Percentiles rank a stretch among this genome's conserved stretches.
Evolutionary conservation across 2,329 filamentous ascomycete species (phyloP).

Genomic region (Neonectria ditissima): DNA sequence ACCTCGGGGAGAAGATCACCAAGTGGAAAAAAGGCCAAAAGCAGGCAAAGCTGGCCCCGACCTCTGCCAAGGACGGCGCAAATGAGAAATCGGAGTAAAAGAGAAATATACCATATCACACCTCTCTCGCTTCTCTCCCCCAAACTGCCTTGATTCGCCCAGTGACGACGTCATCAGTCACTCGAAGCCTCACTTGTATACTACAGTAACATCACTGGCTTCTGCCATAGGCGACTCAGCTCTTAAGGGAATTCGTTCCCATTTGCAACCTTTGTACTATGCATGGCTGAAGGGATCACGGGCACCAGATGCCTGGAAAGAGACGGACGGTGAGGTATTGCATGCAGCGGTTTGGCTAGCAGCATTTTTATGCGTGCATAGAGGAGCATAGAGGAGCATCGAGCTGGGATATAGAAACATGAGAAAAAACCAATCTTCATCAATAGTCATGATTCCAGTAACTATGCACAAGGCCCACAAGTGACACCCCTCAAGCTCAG

Average conservation of each 20-base stretch:
- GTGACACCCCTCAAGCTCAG: not conserved
- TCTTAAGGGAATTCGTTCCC: not conserved
- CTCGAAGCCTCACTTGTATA: not conserved
- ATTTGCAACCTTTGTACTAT: slow-evolving; percentile 3
- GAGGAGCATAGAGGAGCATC: not conserved
- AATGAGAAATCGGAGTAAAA: slow-evolving; percentile 34
- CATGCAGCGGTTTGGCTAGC: not conserved
- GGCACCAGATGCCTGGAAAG: not conserved
- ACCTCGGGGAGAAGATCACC: slow-evolving; percentile 83
- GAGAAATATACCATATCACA: not conserved
- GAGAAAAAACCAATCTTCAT: not conserved
- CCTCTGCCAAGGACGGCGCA: not conserved
- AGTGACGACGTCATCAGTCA: not conserved
- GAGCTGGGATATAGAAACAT: not conserved
- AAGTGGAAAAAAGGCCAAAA: slow-evolving; percentile 68
- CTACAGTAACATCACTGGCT: not conserved
- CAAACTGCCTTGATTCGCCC: not conserved
- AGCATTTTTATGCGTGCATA: not conserved
- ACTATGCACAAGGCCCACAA: not conserved
- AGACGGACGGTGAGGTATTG: not conserved
- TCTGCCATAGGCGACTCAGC: not conserved
- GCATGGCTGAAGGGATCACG: not conserved
- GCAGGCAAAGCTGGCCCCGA: slow-evolving; percentile 36
- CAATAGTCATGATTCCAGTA: not conserved
- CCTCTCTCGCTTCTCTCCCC: not conserved